Evolutionary conservation across 2,329 filamentous ascomycete genomes (phyloP).

Genomic region (Diaporthe longicolla): DNA sequence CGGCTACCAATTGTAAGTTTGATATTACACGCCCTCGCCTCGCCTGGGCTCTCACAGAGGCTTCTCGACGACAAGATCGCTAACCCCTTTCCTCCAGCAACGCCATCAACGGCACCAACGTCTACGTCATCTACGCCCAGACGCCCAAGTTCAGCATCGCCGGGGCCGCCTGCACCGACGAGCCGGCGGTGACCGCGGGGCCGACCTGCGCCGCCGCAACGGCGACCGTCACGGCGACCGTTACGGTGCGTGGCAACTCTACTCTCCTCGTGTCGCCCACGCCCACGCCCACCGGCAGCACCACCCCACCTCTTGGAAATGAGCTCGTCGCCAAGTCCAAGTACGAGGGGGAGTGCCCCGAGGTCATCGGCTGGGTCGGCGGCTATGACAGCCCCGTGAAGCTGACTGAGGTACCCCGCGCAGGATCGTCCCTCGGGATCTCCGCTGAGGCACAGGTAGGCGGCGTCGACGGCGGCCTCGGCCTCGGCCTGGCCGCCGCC

Average conservation of each 20-base stretch:
- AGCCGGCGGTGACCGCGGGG: conserved; percentile 41
- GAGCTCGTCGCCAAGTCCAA: conserved; percentile 12
- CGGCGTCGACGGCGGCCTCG: not conserved
- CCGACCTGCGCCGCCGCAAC: conserved; percentile 45
- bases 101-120: conserved; percentile 61
- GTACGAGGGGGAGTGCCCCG: conserved; percentile 39
- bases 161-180: conserved; percentile 50
- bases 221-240: conserved; percentile 47
- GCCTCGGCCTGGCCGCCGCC: not conserved
- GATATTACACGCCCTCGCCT: no score
- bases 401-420: conserved; percentile 40
- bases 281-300: conserved; percentile 20
- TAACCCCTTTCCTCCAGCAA: conserved; percentile 48
- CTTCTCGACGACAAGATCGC: not conserved
- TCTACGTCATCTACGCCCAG: conserved; percentile 60
- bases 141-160: conserved; percentile 55
- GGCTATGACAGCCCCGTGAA: conserved; percentile 41
- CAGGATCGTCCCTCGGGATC: conserved; percentile 18
- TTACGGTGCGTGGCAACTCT: conserved; percentile 43
- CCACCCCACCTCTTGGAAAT: conserved; percentile 2
- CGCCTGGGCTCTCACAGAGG: no score
- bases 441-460: conserved; percentile 26
- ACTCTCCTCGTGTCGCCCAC: conserved; percentile 32
- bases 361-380: conserved; percentile 41
- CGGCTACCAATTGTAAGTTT: conserved; percentile 56